A percentile compares a stretch with the other conserved stretches of the same genome.
Evolutionary conservation across 2,329 filamentous ascomycete genomes (phyloP).

Genomic region (Massarina eburnea): DNA sequence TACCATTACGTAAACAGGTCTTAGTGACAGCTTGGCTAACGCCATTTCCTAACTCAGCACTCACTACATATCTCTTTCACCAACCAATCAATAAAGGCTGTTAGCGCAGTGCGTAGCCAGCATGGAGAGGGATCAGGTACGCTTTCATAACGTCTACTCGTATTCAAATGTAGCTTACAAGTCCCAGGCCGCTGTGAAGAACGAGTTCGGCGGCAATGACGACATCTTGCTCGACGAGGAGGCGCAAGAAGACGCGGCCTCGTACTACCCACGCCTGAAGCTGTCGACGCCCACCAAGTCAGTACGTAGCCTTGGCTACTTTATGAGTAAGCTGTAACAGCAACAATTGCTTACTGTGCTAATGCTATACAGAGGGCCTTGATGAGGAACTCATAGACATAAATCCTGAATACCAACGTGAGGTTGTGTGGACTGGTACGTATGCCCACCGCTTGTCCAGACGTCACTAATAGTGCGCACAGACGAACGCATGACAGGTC

Average conservation of each 20-base stretch:
- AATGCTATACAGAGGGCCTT: conserved; percentile 19
- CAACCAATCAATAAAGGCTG: too few species aligned
- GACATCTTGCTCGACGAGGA: conserved; percentile 5
- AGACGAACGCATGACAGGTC: neutral
- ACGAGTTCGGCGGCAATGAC: conserved; percentile 14
- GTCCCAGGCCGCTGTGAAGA: conserved; percentile 13
- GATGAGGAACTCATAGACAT: conserved; percentile 38
- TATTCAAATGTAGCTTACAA: neutral
- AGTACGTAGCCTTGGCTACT: conserved; percentile 21
- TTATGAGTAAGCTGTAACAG: conserved; percentile 27
- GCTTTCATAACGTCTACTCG: too few species aligned
- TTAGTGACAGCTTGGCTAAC: too few species aligned
- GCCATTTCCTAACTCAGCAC: too few species aligned
- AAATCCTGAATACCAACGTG: conserved; percentile 51
- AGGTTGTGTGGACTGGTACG: conserved; percentile 48
- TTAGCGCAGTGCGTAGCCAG: too few species aligned
- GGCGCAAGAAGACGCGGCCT: neutral
- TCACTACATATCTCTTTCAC: too few species aligned
- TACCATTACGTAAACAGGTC: too few species aligned
- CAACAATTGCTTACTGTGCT: neutral
- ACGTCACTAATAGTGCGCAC: neutral
- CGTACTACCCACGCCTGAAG: neutral
- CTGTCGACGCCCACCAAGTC: conserved; percentile 12
- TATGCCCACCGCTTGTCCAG: neutral
- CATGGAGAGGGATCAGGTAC: too few species aligned